Evolutionary conservation across 2,329 filamentous ascomycete species (phyloP), one percentile per base, ranked within the genome.

Genomic region (Rutstroemia sp.): DNA sequence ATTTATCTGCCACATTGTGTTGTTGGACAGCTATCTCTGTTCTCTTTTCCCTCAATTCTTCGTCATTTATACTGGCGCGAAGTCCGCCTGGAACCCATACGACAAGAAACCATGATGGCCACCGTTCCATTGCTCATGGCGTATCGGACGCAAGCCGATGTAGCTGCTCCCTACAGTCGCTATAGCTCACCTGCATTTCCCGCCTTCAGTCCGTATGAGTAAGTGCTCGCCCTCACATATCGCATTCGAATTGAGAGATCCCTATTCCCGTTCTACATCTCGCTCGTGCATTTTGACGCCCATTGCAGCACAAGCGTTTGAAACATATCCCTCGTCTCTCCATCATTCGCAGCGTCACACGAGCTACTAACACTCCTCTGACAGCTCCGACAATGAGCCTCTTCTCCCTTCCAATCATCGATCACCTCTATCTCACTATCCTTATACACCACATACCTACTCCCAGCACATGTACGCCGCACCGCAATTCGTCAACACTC

Each of bases 331-430:
- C 39, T 42, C 6, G 2, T n/a, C 9, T 41, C 39, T 5, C 7
- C 18, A 8, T 42, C 39, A 18, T 19, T 42, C 39, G 6, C 39
- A 42, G 39, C 18, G 12, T 34, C 30, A 34, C 30, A 9, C 9
- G 30, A 34, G 12, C 30, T 5, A 34, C 30, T 34, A 34, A 34
- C 30, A 34, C 30, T 12, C 30, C 30, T 12, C 30, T 34, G 30
- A 4, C 53, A 65, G 66, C 45, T 64, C 61, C 45, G 66, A 67
- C 18, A 53, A 42, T 34, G 65, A 67, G 54, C 65, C 65, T 6
- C 59, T 67, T 16, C 56, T 66, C 38, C 23, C 57, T 4, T 46
- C 57, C 2, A 41, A 30, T 23, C 54, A 37, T 18, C 39, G 50
- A 19, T 45, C 54, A 19, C 34, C 16, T 23, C 23, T 49, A 19